A percentile compares a stretch with the other conserved stretches of the same genome.
These are phyloP conservation scores for Pyrus hybrid DNA, from an alignment of 331 rosid species.

Conservation along the genomic window DNA sequence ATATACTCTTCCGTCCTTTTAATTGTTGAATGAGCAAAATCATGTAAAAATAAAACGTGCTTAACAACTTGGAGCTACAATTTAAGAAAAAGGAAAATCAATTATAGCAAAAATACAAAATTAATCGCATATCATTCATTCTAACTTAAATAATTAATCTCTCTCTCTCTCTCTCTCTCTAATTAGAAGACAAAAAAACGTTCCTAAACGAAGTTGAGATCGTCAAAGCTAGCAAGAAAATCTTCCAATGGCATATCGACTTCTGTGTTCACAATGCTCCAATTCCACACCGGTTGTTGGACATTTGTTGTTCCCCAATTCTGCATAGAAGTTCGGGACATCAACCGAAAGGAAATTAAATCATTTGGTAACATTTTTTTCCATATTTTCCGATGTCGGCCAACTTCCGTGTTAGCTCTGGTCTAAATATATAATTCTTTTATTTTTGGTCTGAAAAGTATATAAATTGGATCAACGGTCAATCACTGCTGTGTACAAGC, in stretches of 20 bases:
- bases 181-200: not conserved
- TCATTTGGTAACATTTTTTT: too few relatives aligned
- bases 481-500: not conserved
- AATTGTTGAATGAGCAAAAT: not conserved
- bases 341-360: too few relatives aligned
- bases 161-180: too few relatives aligned
- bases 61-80: not conserved
- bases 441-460: too few relatives aligned
- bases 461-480: too few relatives aligned
- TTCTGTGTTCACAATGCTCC: not conserved
- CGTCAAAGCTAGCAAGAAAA: not conserved
- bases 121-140: not conserved
- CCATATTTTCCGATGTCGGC: too few relatives aligned
- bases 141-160: not conserved
- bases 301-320: not conserved
- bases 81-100: too few relatives aligned
- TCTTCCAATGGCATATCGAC: not conserved
- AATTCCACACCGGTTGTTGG: not conserved
- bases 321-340: too few relatives aligned
- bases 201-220: not conserved
- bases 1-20: rapidly evolving
- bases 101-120: too few relatives aligned
- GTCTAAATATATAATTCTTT: too few relatives aligned
- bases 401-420: too few relatives aligned
- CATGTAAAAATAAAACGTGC: not conserved